Evolutionary conservation across 345 rosid genomes (phyloP).

Genomic region (Arabis hirsuta): DNA sequence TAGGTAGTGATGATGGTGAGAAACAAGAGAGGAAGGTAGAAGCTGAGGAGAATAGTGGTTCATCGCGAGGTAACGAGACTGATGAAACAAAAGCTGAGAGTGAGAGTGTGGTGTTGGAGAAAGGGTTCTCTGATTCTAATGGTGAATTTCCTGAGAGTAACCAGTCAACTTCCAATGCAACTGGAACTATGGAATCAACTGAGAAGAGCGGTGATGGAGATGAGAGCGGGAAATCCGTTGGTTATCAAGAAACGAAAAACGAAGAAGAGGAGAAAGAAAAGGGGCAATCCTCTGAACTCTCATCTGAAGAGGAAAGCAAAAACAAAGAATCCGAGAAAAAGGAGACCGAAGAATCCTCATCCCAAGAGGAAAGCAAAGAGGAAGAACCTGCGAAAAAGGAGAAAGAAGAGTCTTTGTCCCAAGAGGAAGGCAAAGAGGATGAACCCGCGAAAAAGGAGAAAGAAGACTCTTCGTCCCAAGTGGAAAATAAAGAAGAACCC

Average conservation of each 20-base stretch:
- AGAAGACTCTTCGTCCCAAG: constrained; percentile 18
- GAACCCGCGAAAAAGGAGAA: constrained; percentile 37
- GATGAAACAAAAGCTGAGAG: constrained; percentile 35
- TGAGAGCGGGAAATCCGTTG: constrained; percentile 18
- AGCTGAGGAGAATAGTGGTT: constrained; percentile 39
- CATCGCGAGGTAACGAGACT: constrained; percentile 29
- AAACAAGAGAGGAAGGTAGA: constrained; percentile 41
- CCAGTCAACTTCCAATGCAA: constrained; percentile 44
- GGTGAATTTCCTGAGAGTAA: constrained; percentile 53
- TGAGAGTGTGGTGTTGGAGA: constrained; percentile 44
- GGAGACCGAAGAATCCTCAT: constrained; percentile 37
- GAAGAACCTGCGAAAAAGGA: constrained; percentile 33
- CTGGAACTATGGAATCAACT: constrained; percentile 36
- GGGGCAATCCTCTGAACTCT: constrained; percentile 18
- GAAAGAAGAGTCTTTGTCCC: constrained; percentile 24
- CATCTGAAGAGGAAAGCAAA: constrained; percentile 29
- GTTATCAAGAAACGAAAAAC: constrained; percentile 33
- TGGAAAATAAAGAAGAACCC: neutral
- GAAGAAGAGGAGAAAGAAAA: constrained; percentile 38
- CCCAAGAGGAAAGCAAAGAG: constrained; percentile 32
- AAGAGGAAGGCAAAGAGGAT: neutral
- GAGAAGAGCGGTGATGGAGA: constrained; percentile 25
- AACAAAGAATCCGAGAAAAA: constrained; percentile 32
- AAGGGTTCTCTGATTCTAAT: constrained; percentile 48
- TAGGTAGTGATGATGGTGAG: constrained; percentile 38